These are phyloP conservation scores for Leccinum imitatum DNA, from an alignment of 768 basidiomycete genomes.

Conservation along the genomic window DNA sequence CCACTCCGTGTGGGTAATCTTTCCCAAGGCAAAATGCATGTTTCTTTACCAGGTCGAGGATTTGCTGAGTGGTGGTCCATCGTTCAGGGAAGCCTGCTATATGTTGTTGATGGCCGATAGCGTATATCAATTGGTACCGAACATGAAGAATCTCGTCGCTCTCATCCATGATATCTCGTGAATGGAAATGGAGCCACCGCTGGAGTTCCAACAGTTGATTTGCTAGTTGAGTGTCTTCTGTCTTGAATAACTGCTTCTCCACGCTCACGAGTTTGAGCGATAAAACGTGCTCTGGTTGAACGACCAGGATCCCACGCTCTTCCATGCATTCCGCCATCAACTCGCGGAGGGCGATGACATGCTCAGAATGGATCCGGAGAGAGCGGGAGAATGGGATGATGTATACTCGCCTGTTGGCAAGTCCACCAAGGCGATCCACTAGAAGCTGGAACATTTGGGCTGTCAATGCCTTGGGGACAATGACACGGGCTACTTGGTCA, in stretches of 20 bases:
- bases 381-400: constrained; percentile 51
- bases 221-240: neutral
- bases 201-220: constrained; percentile 28
- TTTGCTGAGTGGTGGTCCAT: constrained; percentile 35
- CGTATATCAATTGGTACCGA: constrained; percentile 39
- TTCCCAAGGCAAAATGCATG: constrained; percentile 13
- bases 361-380: constrained; percentile 18
- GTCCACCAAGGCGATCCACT: constrained; percentile 41
- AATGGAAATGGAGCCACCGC: constrained; percentile 22
- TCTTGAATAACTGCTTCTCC: constrained; percentile 31
- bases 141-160: constrained; percentile 36
- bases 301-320: constrained; percentile 43
- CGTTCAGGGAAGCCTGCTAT: constrained; percentile 34
- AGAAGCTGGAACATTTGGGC: constrained; percentile 52
- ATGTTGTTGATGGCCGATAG: constrained; percentile 29
- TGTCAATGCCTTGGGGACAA: constrained; percentile 49
- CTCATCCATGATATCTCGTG: constrained; percentile 33
- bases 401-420: constrained; percentile 47
- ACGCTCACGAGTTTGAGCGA: constrained; percentile 50
- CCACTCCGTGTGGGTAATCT: constrained; percentile 12
- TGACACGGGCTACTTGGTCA: constrained; percentile 43
- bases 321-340: constrained; percentile 41
- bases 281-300: constrained; percentile 54
- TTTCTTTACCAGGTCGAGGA: constrained; percentile 28
- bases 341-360: constrained; percentile 25